These are phyloP conservation scores for Penicillium sp. DNA, from an alignment of 2,329 filamentous ascomycete species.

Conservation along the genomic window DNA sequence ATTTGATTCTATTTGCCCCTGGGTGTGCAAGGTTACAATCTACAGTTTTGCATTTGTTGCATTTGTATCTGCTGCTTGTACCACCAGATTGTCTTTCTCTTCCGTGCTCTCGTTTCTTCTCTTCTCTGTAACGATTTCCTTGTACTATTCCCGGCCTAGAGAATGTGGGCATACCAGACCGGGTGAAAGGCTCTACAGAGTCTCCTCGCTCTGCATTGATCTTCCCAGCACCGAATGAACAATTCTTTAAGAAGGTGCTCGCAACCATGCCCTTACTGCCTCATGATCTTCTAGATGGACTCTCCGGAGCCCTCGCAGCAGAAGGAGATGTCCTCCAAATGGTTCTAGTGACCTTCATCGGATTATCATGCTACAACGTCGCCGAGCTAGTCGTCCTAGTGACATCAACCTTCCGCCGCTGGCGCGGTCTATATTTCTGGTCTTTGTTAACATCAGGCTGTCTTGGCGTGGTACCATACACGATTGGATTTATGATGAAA, in stretches of 20 bases:
- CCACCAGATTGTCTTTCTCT: not conserved
- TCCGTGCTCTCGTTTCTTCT: not conserved
- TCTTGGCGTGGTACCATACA: slow-evolving; percentile 38
- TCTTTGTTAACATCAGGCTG: slow-evolving; percentile 37
- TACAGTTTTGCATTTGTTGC: not conserved
- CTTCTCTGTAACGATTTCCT: not conserved
- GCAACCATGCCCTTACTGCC: slow-evolving; percentile 16
- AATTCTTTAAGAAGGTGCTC: not conserved
- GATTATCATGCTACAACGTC: slow-evolving; percentile 51
- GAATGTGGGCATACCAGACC: slow-evolving; percentile 22
- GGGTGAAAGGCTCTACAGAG: slow-evolving; percentile 16
- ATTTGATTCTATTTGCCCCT: not conserved
- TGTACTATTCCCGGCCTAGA: not conserved
- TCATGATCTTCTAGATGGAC: slow-evolving; percentile 30
- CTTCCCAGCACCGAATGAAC: not conserved
- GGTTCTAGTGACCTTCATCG: slow-evolving; percentile 33
- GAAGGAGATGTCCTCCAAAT: slow-evolving; percentile 23
- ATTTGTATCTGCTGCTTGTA: slow-evolving; percentile 3
- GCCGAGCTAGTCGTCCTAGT: slow-evolving; percentile 42
- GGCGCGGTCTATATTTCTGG: slow-evolving; percentile 46
- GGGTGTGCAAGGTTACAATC: not conserved
- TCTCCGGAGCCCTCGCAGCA: slow-evolving; percentile 29
- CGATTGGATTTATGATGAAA: slow-evolving; percentile 46
- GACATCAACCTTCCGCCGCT: slow-evolving; percentile 41
- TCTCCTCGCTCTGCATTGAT: not conserved